Conservation (phyloP, 495 filamentous ascomycete genomes). For the Bryoglossum gracile region DNA sequence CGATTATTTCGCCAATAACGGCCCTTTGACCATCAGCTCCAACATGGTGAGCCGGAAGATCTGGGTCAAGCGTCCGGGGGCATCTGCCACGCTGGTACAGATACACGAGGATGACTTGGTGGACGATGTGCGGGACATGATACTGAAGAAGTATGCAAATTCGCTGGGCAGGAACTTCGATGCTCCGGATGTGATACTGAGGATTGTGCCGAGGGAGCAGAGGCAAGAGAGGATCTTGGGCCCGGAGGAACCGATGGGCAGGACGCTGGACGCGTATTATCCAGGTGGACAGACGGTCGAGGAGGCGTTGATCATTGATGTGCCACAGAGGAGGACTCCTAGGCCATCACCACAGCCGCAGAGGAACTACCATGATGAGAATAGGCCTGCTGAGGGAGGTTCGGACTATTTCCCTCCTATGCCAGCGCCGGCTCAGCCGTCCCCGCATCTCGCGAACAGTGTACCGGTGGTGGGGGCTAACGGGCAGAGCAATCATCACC, state of each 20-base stretch:
- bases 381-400: slow-evolving; percentile 61
- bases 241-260: slow-evolving; percentile 78
- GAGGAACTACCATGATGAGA: slow-evolving; percentile 54
- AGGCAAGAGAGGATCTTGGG: slow-evolving; percentile 61
- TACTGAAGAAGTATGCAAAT: slow-evolving; percentile 88
- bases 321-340: slow-evolving; percentile 73
- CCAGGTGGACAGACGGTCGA: slow-evolving; percentile 84
- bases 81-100: slow-evolving; percentile 79
- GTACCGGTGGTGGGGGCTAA: slow-evolving; percentile 21
- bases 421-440: slow-evolving; percentile 43
- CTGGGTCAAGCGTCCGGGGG: slow-evolving; percentile 84
- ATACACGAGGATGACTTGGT: slow-evolving; percentile 85
- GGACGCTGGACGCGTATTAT: slow-evolving; percentile 76
- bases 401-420: slow-evolving; percentile 88
- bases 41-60: slow-evolving; percentile 56
- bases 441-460: slow-evolving; percentile 34
- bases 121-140: slow-evolving; percentile 89
- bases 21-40: slow-evolving; percentile 31
- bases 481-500: slow-evolving; percentile 34
- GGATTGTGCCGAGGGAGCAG: slow-evolving; percentile 44
- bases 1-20: slow-evolving; percentile 29
- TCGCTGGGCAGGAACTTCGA: slow-evolving; percentile 84
- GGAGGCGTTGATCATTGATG: slow-evolving; percentile 87
- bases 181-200: slow-evolving; percentile 74
- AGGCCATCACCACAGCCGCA: slow-evolving; percentile 57